phyloP scores from a whole-genome alignment of 805 yeast genomes.

The Kazachstania bromeliacearum region DNA sequence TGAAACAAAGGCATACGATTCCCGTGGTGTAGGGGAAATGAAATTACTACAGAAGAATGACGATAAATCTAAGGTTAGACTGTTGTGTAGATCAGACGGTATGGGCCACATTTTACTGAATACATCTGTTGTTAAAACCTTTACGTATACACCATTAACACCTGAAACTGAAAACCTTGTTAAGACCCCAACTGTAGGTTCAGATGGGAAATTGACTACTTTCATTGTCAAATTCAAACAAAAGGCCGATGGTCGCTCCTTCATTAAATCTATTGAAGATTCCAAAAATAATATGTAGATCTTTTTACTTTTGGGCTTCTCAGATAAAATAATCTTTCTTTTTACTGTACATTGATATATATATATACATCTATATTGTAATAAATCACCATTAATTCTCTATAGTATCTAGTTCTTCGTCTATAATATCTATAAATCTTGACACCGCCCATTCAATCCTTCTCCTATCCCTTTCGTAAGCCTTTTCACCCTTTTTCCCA shows the following conservation, averaged over 20 bases:
- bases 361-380: neutral
- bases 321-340: too few relatives aligned
- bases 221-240: constrained; percentile 66
- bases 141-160: constrained; percentile 46
- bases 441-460: constrained; percentile 27
- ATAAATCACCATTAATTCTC: constrained; percentile 5
- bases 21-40: constrained; percentile 75
- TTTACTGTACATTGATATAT: neutral
- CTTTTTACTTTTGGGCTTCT: too few relatives aligned
- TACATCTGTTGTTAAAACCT: constrained; percentile 44
- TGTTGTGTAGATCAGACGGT: constrained; percentile 82
- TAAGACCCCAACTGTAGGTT: constrained; percentile 53
- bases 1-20: constrained; percentile 43
- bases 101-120: constrained; percentile 72
- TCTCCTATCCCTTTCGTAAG: constrained; percentile 23
- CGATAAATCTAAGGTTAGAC: constrained; percentile 50
- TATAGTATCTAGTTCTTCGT: constrained; percentile 11
- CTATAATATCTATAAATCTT: constrained; percentile 8
- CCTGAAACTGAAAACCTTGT: constrained; percentile 56
- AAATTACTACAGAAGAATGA: constrained; percentile 56
- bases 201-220: constrained; percentile 50
- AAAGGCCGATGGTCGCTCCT: constrained; percentile 29
- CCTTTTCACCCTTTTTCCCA: constrained; percentile 13
- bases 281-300: constrained; percentile 26
- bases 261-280: constrained; percentile 25